A percentile compares a stretch with the other conserved stretches of the same genome.
Conservation (phyloP, 495 filamentous ascomycete species). For the Chlorociboria aeruginascens region DNA sequence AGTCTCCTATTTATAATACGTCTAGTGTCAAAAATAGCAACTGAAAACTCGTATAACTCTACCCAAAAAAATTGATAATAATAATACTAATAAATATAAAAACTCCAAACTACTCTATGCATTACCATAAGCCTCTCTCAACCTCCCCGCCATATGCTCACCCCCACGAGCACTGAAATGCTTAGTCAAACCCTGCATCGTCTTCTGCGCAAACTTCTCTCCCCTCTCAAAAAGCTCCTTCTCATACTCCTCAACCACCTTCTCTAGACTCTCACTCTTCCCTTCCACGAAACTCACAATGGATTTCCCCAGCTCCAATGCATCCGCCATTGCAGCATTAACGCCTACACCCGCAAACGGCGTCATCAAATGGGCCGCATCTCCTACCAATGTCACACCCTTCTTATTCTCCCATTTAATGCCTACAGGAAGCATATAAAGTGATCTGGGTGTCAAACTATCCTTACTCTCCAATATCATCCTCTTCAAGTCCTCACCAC, state of each 20-base stretch:
- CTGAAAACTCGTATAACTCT: too few species aligned
- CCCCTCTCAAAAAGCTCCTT: slow-evolving; percentile 22
- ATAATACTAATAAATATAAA: too few species aligned
- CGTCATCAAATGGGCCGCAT: slow-evolving; percentile 52
- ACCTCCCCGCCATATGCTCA: slow-evolving; percentile 1
- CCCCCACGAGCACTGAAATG: slow-evolving; percentile 15
- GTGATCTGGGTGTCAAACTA: slow-evolving; percentile 22
- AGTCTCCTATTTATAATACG: too few species aligned
- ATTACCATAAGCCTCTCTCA: background rate
- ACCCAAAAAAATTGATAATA: too few species aligned
- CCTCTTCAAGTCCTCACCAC: slow-evolving; percentile 25
- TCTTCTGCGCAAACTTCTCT: slow-evolving; percentile 21
- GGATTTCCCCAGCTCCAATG: slow-evolving; percentile 30
- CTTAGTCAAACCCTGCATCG: slow-evolving; percentile 11
- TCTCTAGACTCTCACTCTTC: too few species aligned
- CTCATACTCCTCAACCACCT: slow-evolving; percentile 25
- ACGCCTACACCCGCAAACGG: slow-evolving; percentile 50
- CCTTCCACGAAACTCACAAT: too few species aligned
- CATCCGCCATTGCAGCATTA: slow-evolving; percentile 45
- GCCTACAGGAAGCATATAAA: slow-evolving; percentile 43
- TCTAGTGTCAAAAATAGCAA: too few species aligned
- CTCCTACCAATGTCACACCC: slow-evolving; percentile 42
- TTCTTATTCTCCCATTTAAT: slow-evolving; percentile 30
- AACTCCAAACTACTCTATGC: slow-evolving; percentile 1
- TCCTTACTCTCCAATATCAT: slow-evolving; percentile 28